These are phyloP conservation scores for Aristolochia fimbriata DNA, from an alignment of 164 flowering plant genomes.

Conservation along the genomic window DNA sequence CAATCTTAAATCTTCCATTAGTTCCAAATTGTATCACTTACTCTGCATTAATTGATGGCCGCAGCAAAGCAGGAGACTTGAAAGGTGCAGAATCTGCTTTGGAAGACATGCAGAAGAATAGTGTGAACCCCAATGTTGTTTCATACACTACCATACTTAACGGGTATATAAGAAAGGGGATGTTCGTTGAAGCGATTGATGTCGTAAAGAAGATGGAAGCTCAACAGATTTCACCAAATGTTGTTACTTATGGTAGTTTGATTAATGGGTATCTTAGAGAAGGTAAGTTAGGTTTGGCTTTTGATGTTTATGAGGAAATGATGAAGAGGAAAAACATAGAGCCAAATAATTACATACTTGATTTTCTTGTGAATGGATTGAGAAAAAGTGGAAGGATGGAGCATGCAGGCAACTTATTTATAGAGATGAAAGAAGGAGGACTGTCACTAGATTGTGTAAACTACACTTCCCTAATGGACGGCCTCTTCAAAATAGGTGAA, in stretches of 20 bases:
- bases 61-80: slow-evolving; percentile 61
- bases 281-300: slow-evolving; percentile 49
- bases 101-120: slow-evolving; percentile 48
- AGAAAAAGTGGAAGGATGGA: slow-evolving; percentile 54
- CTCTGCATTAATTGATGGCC: slow-evolving; percentile 64
- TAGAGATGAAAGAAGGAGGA: slow-evolving; percentile 43
- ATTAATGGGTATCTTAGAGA: slow-evolving; percentile 66
- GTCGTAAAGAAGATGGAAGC: slow-evolving; percentile 40
- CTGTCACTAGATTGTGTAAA: slow-evolving; percentile 57
- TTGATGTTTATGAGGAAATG: slow-evolving; percentile 55
- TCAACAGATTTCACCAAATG: slow-evolving; percentile 47
- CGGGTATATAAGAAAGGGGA: slow-evolving; percentile 54
- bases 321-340: slow-evolving; percentile 28
- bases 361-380: slow-evolving; percentile 56
- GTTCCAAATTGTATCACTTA: slow-evolving; percentile 50
- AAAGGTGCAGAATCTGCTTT: slow-evolving; percentile 34
- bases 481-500: slow-evolving; percentile 59
- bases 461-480: slow-evolving; percentile 84
- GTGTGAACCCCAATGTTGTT: slow-evolving; percentile 39
- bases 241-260: slow-evolving; percentile 36
- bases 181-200: slow-evolving; percentile 49
- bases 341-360: slow-evolving; percentile 46
- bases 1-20: slow-evolving; percentile 24
- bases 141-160: slow-evolving; percentile 58
- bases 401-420: slow-evolving; percentile 44